phyloP scores from a whole-genome alignment of 768 basidiomycete species.

The Leccinum rimulosum region DNA sequence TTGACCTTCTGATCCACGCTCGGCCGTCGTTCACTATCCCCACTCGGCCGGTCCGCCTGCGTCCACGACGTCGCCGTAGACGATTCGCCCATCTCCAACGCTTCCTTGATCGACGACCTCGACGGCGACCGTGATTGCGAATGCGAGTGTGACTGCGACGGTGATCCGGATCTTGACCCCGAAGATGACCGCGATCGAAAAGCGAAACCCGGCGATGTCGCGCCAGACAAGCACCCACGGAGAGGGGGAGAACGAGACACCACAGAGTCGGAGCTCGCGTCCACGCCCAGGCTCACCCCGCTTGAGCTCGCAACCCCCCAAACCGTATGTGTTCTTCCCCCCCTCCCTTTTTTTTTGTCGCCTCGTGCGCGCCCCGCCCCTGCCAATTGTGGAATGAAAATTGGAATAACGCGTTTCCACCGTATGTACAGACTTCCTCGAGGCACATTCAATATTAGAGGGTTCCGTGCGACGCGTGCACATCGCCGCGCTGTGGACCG shows the following conservation, averaged over 20 bases:
- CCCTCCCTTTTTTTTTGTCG: not conserved
- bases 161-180: not conserved
- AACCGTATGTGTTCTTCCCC: not conserved
- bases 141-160: not conserved
- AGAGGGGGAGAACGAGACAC: not conserved
- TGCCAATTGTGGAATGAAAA: not conserved
- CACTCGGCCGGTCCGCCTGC: slow-evolving; percentile 9
- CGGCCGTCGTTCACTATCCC: slow-evolving; percentile 6
- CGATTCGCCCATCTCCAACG: slow-evolving; percentile 16
- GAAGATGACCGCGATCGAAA: slow-evolving; percentile 9
- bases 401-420: not conserved
- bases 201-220: not conserved
- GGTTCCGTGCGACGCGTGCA: slow-evolving; percentile 51
- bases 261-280: not conserved
- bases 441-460: slow-evolving; percentile 47
- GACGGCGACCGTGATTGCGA: slow-evolving; percentile 12
- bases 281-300: not conserved
- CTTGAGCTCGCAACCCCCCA: not conserved
- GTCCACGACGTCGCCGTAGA: slow-evolving; percentile 32
- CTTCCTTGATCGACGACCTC: slow-evolving; percentile 17
- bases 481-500: slow-evolving; percentile 75
- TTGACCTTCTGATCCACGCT: not conserved
- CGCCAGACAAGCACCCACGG: not conserved
- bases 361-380: not conserved
- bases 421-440: slow-evolving; percentile 59